Evolutionary conservation across 2,329 filamentous ascomycete genomes (phyloP).

Genomic region (Claviceps monticola): DNA sequence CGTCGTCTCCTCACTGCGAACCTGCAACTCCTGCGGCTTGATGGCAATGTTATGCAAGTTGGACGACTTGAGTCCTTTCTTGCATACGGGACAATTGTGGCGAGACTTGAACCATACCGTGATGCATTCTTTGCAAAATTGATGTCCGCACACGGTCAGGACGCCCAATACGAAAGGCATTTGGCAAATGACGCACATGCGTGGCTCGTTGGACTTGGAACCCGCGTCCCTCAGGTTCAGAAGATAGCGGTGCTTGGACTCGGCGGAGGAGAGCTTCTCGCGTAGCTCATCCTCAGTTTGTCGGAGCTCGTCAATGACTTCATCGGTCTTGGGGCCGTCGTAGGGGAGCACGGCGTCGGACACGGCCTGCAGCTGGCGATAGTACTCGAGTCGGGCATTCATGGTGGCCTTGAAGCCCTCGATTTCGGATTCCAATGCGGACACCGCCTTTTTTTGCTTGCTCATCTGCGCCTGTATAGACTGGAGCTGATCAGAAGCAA

Average conservation of each 20-base stretch:
- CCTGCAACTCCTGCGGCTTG: slow-evolving; percentile 59
- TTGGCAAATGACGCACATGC: slow-evolving; percentile 79
- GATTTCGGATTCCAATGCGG: slow-evolving; percentile 51
- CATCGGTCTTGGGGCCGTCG: slow-evolving; percentile 46
- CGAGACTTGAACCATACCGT: slow-evolving; percentile 61
- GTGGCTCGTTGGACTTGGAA: slow-evolving; percentile 46
- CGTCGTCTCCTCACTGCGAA: slow-evolving; percentile 30
- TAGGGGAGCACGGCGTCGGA: slow-evolving; percentile 75
- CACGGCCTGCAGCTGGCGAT: slow-evolving; percentile 78
- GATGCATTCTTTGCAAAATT: slow-evolving; percentile 85
- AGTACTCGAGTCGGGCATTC: slow-evolving; percentile 80
- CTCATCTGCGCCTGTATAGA: slow-evolving; percentile 40
- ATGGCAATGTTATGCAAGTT: slow-evolving; percentile 79
- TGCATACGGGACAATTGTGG: slow-evolving; percentile 74
- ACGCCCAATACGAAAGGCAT: slow-evolving; percentile 62
- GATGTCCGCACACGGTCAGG: slow-evolving; percentile 78
- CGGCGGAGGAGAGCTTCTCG: slow-evolving; percentile 44
- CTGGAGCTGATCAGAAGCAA: slow-evolving; percentile 51
- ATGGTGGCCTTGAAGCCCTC: slow-evolving; percentile 64
- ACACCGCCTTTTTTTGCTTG: slow-evolving; percentile 35
- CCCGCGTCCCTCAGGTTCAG: slow-evolving; percentile 42
- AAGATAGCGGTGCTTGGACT: slow-evolving; percentile 64
- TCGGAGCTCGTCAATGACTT: slow-evolving; percentile 21
- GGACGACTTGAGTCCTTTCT: slow-evolving; percentile 45
- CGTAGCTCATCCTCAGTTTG: slow-evolving; percentile 28